These are phyloP conservation scores for Russula foetens DNA, from an alignment of 768 basidiomycete species.

Conservation along the genomic window DNA sequence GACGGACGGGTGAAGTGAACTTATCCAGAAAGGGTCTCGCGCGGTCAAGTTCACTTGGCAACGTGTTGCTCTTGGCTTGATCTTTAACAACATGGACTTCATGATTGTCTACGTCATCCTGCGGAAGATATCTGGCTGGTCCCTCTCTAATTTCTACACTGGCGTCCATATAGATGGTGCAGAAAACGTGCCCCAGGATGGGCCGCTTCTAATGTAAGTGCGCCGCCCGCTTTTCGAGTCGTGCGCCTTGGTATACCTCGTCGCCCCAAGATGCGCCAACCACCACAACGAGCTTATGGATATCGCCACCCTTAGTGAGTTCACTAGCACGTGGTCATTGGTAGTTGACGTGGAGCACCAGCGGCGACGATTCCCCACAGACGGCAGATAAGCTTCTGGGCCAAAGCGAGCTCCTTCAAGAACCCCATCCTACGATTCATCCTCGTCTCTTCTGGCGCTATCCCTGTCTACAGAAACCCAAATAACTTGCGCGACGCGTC, in stretches of 20 bases:
- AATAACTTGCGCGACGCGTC: slow-evolving; percentile 65
- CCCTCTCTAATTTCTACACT: slow-evolving; percentile 78
- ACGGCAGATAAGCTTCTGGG: slow-evolving; percentile 85
- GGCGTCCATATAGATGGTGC: slow-evolving; percentile 77
- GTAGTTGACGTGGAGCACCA: slow-evolving; percentile 24
- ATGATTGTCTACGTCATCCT: slow-evolving; percentile 60
- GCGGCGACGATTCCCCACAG: slow-evolving; percentile 76
- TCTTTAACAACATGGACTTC: slow-evolving; percentile 21
- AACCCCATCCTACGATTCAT: slow-evolving; percentile 68
- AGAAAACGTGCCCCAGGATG: slow-evolving; percentile 78
- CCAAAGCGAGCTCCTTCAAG: slow-evolving; percentile 78
- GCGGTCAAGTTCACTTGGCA: too few species aligned
- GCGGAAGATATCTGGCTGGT: slow-evolving; percentile 59
- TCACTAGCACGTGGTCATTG: neutral
- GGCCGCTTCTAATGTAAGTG: slow-evolving; percentile 88
- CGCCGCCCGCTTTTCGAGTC: neutral
- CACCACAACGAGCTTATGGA: slow-evolving; percentile 57
- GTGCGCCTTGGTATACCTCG: neutral
- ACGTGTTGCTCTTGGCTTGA: neutral
- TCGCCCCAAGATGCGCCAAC: slow-evolving; percentile 38
- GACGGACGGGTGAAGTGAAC: too few species aligned
- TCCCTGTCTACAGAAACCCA: slow-evolving; percentile 90
- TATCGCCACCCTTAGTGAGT: slow-evolving; percentile 37
- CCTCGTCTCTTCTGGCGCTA: slow-evolving; percentile 81
- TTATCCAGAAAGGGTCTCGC: too few species aligned